Evolutionary conservation across 495 filamentous ascomycete genomes (phyloP).

Genomic region (Talaromyces adpressus): DNA sequence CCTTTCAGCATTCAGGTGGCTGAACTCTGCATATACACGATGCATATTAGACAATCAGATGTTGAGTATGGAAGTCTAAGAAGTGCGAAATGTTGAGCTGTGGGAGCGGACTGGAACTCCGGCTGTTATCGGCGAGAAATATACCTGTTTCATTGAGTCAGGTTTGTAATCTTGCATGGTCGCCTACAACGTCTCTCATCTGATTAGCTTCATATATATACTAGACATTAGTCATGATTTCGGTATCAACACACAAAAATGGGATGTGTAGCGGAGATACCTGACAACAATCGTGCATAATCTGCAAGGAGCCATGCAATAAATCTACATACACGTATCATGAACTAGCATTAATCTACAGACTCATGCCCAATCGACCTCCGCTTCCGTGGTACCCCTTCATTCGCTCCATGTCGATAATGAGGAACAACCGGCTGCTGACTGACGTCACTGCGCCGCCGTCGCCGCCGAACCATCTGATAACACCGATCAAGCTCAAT

Average conservation of each 20-base stretch:
- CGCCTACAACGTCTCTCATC: not conserved
- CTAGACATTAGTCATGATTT: not conserved
- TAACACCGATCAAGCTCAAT: constrained; percentile 79
- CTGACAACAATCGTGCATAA: not conserved
- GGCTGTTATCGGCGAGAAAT: not conserved
- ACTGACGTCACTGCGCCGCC: constrained; percentile 35
- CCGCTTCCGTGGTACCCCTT: constrained; percentile 22
- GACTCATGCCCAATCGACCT: constrained; percentile 8
- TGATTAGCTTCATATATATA: not conserved
- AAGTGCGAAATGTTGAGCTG: not conserved
- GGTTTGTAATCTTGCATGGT: not conserved
- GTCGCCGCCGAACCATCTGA: constrained; percentile 61
- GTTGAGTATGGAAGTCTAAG: not conserved
- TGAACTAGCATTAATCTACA: constrained; percentile 1
- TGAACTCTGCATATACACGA: not conserved
- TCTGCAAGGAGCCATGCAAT: constrained; percentile 1
- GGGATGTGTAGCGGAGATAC: not conserved
- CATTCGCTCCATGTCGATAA: constrained; percentile 20
- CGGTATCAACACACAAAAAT: not conserved
- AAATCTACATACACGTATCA: not conserved
- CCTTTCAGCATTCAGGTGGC: not conserved
- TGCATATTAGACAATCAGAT: not conserved
- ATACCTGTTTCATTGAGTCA: not conserved
- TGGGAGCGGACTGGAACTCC: not conserved
- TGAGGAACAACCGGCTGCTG: constrained; percentile 5